Evolutionary conservation across 179 eudicot species (phyloP).

Genomic region (Silene coronaria): DNA sequence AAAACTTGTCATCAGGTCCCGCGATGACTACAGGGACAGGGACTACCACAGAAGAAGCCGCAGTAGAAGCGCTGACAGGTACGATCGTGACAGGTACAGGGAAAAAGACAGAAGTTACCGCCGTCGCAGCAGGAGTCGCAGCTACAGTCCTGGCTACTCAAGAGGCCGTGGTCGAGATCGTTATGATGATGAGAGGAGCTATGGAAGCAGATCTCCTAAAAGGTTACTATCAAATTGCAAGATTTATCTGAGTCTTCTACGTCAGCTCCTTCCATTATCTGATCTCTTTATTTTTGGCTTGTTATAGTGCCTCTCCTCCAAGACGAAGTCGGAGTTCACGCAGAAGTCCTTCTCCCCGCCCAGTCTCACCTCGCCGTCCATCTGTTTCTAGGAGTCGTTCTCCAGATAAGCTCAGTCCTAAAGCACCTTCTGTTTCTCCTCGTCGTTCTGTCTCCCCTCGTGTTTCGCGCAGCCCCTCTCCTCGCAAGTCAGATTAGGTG

Average conservation of each 20-base stretch:
- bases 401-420: slow-evolving; percentile 18
- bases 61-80: slow-evolving; percentile 37
- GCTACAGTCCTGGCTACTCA: slow-evolving; percentile 31
- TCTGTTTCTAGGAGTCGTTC: slow-evolving; percentile 32
- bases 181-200: slow-evolving; percentile 31
- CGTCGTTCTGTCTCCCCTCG: slow-evolving; percentile 24
- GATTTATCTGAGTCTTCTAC: background rate
- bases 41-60: slow-evolving; percentile 30
- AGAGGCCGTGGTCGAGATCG: slow-evolving; percentile 33
- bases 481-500: slow-evolving; percentile 25
- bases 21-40: slow-evolving; percentile 32
- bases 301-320: slow-evolving; percentile 33
- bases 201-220: slow-evolving; percentile 26
- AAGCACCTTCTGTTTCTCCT: slow-evolving; percentile 19
- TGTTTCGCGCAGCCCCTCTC: slow-evolving; percentile 31
- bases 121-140: slow-evolving; percentile 38
- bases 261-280: background rate
- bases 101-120: slow-evolving; percentile 33
- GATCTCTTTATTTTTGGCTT: background rate
- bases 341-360: slow-evolving; percentile 29
- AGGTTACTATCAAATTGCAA: slow-evolving; percentile 16
- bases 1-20: slow-evolving; percentile 10
- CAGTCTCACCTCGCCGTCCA: slow-evolving; percentile 29
- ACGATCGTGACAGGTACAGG: slow-evolving; percentile 36
- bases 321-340: slow-evolving; percentile 26